Conservation (phyloP, 1,284 basidiomycete species). For the Cryptococcus sp. region DNA sequence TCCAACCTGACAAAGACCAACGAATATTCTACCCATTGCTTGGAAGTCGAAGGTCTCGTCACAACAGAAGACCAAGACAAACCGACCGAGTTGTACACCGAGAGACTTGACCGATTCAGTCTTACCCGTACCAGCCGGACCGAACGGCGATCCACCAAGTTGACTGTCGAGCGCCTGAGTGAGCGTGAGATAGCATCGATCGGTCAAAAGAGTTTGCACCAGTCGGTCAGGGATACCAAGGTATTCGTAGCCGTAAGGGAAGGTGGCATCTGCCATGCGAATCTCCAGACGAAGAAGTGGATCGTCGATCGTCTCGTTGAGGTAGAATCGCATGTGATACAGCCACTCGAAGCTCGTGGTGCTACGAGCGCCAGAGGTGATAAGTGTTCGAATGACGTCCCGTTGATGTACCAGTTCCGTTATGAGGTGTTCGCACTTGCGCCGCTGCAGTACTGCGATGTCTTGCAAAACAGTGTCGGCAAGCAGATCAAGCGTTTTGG, state of each 20-base stretch:
- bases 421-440: conserved; percentile 98
- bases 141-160: conserved; percentile 95
- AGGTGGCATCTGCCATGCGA: conserved; percentile 85
- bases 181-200: conserved; percentile 92
- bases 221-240: conserved; percentile 94
- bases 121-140: conserved; percentile 98
- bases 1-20: conserved; percentile 97
- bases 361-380: conserved; percentile 66
- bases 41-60: conserved; percentile 99
- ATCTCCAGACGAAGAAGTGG: conserved; percentile 79
- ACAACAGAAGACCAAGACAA: conserved; percentile 98
- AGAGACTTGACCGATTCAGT: conserved; percentile 99
- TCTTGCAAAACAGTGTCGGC: conserved; percentile 94
- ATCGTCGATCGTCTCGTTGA: conserved; percentile 68
- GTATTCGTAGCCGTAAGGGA: conserved; percentile 99
- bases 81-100: conserved; percentile 94
- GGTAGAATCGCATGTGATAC: conserved; percentile 98
- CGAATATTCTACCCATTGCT: conserved; percentile 99
- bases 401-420: conserved; percentile 98
- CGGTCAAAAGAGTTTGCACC: conserved; percentile 98
- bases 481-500: conserved; percentile 84
- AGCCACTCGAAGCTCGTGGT: conserved; percentile 85
- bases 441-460: conserved; percentile 80
- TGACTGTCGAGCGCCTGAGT: conserved; percentile 95
- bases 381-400: conserved; percentile 83